Conservation (phyloP, 1,139 yeast genomes). For the Yamadazyma kanchanaburiensis region DNA sequence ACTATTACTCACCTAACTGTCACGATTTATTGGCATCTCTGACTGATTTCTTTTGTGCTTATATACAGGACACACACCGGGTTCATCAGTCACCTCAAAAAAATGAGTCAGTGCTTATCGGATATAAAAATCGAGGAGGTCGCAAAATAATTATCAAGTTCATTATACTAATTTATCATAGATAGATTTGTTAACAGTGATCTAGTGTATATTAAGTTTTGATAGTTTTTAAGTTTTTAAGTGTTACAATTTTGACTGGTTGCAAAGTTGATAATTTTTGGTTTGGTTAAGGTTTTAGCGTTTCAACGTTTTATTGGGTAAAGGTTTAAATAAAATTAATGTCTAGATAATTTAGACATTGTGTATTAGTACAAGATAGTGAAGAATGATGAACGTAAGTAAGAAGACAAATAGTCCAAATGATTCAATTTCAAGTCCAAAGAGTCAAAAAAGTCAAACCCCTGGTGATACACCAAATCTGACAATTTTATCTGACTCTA, state of each 20-base stretch:
- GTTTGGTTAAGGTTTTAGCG: no score
- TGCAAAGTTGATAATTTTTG: no score
- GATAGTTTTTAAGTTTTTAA: background rate
- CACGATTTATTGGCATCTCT: no score
- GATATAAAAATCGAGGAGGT: background rate
- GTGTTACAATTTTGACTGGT: no score
- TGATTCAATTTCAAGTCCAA: background rate
- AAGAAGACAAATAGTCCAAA: background rate
- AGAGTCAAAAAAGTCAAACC: background rate
- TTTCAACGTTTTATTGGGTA: background rate
- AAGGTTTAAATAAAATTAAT: background rate
- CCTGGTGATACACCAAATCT: background rate
- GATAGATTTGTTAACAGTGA: background rate
- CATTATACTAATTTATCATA: background rate
- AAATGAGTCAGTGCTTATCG: background rate
- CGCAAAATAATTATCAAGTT: background rate
- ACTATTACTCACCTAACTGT: no score
- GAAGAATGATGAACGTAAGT: background rate
- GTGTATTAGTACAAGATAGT: background rate
- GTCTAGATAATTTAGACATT: no score
- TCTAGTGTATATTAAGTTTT: background rate
- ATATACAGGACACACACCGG: background rate
- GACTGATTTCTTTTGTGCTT: no score
- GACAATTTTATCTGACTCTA: conserved; percentile 1
- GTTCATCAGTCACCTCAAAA: no score